phyloP scores from a whole-genome alignment of 148 eudicot species.

The Tetragonia tetragonoides region DNA sequence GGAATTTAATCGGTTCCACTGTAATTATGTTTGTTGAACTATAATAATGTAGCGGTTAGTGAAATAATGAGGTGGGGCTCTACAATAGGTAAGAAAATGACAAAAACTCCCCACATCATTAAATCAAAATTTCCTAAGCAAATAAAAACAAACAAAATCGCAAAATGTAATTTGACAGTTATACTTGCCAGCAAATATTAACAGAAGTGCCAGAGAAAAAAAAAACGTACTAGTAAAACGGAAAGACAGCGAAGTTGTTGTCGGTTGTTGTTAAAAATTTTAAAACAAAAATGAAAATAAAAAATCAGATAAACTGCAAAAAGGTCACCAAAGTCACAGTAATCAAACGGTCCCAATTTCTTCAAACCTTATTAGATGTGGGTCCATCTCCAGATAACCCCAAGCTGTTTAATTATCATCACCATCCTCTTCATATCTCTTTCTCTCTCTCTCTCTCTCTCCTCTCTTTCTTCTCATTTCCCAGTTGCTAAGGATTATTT shows the following conservation, averaged over 20 bases:
- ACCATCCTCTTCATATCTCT: background rate
- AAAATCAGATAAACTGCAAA: background rate
- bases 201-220: background rate
- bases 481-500: conserved; percentile 7
- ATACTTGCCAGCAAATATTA: conserved; percentile 24
- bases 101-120: no score
- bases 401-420: conserved; percentile 19
- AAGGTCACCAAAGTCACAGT: background rate
- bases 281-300: background rate
- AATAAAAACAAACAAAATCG: no score
- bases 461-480: conserved; percentile 6
- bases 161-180: background rate
- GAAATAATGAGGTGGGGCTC: no score
- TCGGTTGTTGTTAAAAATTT: conserved; percentile 21
- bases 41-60: no score
- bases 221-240: conserved; percentile 1
- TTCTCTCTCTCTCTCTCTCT: background rate
- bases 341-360: conserved; percentile 27
- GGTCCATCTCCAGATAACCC: conserved; percentile 37
- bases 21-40: no score
- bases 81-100: no score
- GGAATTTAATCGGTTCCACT: no score
- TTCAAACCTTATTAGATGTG: background rate
- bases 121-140: no score
- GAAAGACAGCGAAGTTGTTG: conserved; percentile 31